Conservation (phyloP, 2,329 filamentous ascomycete genomes). For the Neonectria neomacrospora region DNA sequence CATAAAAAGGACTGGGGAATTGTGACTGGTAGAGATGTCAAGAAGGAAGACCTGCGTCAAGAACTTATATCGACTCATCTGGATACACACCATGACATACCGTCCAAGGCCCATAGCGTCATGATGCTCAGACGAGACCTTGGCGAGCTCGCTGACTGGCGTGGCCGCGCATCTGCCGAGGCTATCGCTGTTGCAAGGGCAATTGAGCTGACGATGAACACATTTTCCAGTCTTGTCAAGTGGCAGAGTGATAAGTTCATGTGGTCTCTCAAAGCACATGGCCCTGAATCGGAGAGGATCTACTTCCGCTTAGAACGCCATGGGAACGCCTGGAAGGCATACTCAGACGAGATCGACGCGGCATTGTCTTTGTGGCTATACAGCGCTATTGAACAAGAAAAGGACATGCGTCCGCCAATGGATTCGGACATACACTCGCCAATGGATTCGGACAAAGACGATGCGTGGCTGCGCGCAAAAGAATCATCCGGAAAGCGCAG, state of each 20-base stretch:
- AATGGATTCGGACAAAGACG: constrained; percentile 1
- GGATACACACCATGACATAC: neutral
- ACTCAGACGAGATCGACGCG: constrained; percentile 41
- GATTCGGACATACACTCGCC: neutral
- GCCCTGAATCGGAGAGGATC: neutral
- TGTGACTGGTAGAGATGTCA: neutral
- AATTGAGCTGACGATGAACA: constrained; percentile 40
- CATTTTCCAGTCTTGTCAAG: constrained; percentile 17
- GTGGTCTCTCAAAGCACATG: neutral
- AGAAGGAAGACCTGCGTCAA: neutral
- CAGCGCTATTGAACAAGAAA: neutral
- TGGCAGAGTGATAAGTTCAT: neutral
- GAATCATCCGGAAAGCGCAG: constrained; percentile 12
- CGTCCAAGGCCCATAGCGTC: constrained; percentile 20
- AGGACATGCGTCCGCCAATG: neutral
- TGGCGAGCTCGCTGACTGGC: constrained; percentile 36
- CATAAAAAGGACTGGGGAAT: neutral
- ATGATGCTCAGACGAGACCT: constrained; percentile 35
- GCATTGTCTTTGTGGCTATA: constrained; percentile 47
- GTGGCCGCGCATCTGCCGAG: constrained; percentile 31
- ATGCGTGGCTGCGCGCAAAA: constrained; percentile 35
- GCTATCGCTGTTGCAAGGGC: constrained; percentile 30
- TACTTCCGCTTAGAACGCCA: constrained; percentile 15
- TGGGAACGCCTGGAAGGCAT: constrained; percentile 35
- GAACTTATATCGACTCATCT: neutral